Percentiles rank a stretch among this genome's conserved stretches.
Conservation (phyloP, 202 grass and related monocot genomes). For the Bolboschoenoplectus hybrid region DNA sequence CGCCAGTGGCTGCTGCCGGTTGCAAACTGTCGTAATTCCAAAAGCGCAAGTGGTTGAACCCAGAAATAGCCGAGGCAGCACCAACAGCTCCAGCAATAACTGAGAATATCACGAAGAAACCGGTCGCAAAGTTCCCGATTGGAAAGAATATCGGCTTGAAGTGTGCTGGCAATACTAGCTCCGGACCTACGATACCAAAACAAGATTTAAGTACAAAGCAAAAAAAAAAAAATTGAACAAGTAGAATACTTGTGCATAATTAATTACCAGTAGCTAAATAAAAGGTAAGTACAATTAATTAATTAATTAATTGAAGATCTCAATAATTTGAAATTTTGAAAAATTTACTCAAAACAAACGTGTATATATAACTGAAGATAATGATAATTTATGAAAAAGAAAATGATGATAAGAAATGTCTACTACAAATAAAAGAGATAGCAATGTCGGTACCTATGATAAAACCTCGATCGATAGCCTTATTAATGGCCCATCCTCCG, state of each 20-base stretch:
- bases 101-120: constrained; percentile 85
- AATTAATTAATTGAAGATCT: neutral
- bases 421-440: neutral
- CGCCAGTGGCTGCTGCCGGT: constrained; percentile 48
- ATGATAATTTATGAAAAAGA: neutral
- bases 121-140: constrained; percentile 84
- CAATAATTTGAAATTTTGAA: neutral
- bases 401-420: neutral
- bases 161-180: constrained; percentile 67
- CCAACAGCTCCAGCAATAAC: constrained; percentile 67
- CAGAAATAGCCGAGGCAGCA: constrained; percentile 55
- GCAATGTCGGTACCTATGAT: constrained; percentile 58
- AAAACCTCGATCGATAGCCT: constrained; percentile 69
- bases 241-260: neutral
- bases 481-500: constrained; percentile 78
- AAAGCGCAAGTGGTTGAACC: constrained; percentile 59
- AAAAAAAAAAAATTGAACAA: neutral
- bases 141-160: constrained; percentile 85
- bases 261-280: neutral
- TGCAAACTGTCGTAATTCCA: constrained; percentile 73
- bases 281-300: neutral
- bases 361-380: neutral
- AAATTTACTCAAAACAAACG: neutral
- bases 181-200: constrained; percentile 47
- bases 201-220: neutral